Evolutionary conservation across 257 asterid genomes (phyloP).

Genomic region (Ballota nigra): DNA sequence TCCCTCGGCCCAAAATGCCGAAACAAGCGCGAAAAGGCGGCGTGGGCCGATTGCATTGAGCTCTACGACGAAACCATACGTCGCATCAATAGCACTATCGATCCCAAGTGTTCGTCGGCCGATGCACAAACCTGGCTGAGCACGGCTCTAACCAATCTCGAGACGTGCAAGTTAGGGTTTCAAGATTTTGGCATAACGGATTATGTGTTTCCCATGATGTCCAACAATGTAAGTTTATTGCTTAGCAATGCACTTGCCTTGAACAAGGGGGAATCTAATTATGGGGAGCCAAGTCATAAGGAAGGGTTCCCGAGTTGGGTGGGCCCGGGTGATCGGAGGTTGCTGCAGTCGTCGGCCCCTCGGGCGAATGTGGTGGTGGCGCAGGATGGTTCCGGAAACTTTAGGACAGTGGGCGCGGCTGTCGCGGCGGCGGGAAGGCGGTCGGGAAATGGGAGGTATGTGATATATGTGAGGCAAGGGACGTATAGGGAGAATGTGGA

Average conservation of each 20-base stretch:
- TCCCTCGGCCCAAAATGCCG: conserved; percentile 61
- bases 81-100: conserved; percentile 46
- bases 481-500: conserved; percentile 68
- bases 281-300: not conserved
- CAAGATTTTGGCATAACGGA: conserved; percentile 47
- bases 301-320: conserved; percentile 73
- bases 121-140: conserved; percentile 87
- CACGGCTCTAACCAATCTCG: conserved; percentile 68
- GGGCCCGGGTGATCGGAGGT: conserved; percentile 51
- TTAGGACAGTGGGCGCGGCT: conserved; percentile 52
- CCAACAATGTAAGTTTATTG: conserved; percentile 56
- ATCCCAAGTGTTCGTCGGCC: conserved; percentile 39
- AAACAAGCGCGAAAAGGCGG: conserved; percentile 50
- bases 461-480: conserved; percentile 76
- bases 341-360: conserved; percentile 46
- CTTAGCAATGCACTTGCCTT: conserved; percentile 61
- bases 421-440: conserved; percentile 46
- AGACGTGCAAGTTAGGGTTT: conserved; percentile 67
- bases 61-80: conserved; percentile 47
- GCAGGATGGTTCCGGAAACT: conserved; percentile 67
- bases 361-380: conserved; percentile 61
- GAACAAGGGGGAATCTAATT: conserved; percentile 31
- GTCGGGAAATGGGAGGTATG: conserved; percentile 49
- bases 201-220: conserved; percentile 38
- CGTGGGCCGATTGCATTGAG: conserved; percentile 84